Evolutionary conservation across 116 monocot genomes (phyloP).

Genomic region (Trichopus zeylanicus): DNA sequence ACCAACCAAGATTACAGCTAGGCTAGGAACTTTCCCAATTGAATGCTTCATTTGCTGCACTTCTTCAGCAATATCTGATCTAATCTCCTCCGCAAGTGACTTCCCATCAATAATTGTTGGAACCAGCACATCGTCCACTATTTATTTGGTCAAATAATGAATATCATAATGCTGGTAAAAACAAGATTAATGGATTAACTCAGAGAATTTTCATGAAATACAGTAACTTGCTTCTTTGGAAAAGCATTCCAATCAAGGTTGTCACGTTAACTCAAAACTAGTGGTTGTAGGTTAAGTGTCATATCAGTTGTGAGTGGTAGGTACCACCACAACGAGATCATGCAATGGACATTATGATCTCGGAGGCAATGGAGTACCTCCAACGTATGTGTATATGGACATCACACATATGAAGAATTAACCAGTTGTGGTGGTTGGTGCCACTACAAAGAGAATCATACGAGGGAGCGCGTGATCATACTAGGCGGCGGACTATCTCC

Average conservation of each 20-base stretch:
- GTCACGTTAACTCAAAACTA: neutral
- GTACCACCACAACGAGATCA: too few species aligned
- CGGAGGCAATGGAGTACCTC: too few species aligned
- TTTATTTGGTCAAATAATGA: neutral
- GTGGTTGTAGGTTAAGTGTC: too few species aligned
- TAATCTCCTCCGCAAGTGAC: constrained; percentile 61
- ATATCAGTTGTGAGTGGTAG: too few species aligned
- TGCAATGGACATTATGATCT: too few species aligned
- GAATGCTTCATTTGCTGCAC: constrained; percentile 50
- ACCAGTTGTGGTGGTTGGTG: too few species aligned
- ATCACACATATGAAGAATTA: too few species aligned
- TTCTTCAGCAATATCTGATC: constrained; percentile 52
- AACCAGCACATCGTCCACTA: constrained; percentile 14
- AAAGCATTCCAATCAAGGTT: neutral
- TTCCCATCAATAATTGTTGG: constrained; percentile 78
- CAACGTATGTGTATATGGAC: too few species aligned
- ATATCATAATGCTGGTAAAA: neutral
- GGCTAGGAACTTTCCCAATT: constrained; percentile 54
- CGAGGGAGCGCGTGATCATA: too few species aligned
- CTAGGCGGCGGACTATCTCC: too few species aligned
- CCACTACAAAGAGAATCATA: too few species aligned
- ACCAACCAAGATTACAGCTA: constrained; percentile 82
- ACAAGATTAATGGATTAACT: constrained; percentile 1
- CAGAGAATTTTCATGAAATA: too few species aligned
- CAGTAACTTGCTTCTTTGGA: neutral